Base-by-base conservation (phyloP, 2,329 filamentous ascomycete species). In the Thielaviopsis musarum region DNA sequence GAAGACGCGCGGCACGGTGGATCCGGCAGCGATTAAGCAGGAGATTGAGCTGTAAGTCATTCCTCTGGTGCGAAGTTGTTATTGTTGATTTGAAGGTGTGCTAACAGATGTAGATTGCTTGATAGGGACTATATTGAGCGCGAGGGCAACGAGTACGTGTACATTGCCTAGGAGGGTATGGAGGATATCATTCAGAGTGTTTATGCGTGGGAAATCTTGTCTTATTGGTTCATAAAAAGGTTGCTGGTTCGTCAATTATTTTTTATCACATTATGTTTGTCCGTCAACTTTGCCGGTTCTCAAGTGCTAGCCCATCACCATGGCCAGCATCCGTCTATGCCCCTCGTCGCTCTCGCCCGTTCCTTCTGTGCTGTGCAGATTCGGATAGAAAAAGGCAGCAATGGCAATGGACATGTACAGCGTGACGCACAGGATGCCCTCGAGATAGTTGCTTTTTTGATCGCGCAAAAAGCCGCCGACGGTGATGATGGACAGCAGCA, bases 71-170 rank as follows among this genome's bases (percentile, higher is more conserved):
- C n/a, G n/a, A n/a, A n/a, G n/a, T 13, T 15, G 13, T 28, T 59
- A 19, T 2, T 38, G 34, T 22, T 19, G 19, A 13, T 53, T 4
- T 24, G 52, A 10, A 7, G 17, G 34, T 41, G 62, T 58, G 58
- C 69, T 72, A 66, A 72, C 63, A 15, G 13, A 5, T 52, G 45
- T n/a, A 90, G 87, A 69, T 75, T 95, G 64, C 91, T 95, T 58
- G 90, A 95, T 68, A 95, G 94, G 73, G 90, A 95, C 64, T 95
- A 95, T 66, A 82, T 95, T 66, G 90, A 95, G 70, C 78, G 89
- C 54, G 84, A 86, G 63, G 87, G 84, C 22, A 82, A 82, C 58
- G 71, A 74, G 48, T 91, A 91, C 69, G 78, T 75, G 12, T 91
- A 91, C 68, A 71, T 89, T 59, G 83, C 86, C 62, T 88, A 21